phyloP scores from a whole-genome alignment of 2,329 filamentous ascomycete genomes.

The Sordariomycetes sp. region DNA sequence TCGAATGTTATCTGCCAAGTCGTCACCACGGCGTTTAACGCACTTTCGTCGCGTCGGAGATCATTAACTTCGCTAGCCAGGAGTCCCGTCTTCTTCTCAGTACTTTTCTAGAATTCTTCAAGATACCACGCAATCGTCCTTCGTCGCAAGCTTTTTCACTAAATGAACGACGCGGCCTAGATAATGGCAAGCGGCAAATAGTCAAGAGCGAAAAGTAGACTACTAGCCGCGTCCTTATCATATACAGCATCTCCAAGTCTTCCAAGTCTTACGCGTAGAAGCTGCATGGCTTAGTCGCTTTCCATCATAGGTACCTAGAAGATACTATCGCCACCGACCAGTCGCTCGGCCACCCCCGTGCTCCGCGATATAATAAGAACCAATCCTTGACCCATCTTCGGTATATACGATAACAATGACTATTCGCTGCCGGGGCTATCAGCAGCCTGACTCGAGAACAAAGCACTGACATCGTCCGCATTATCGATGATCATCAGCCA shows the following conservation, averaged over 20 bases:
- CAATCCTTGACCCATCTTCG: slow-evolving; percentile 16
- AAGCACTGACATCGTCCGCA: slow-evolving; percentile 20
- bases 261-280: too few relatives aligned
- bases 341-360: slow-evolving; percentile 10
- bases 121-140: slow-evolving; percentile 26
- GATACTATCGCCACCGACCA: slow-evolving; percentile 10
- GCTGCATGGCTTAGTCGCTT: too few relatives aligned
- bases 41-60: slow-evolving; percentile 5
- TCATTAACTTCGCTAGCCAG: slow-evolving; percentile 8
- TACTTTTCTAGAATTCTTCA: slow-evolving; percentile 15
- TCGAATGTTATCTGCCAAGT: slow-evolving; percentile 20
- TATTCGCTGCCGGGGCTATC: too few relatives aligned
- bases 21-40: slow-evolving; percentile 14
- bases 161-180: slow-evolving; percentile 23
- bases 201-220: slow-evolving; percentile 18
- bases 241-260: too few relatives aligned
- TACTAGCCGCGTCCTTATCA: slow-evolving; percentile 5
- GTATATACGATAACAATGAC: slow-evolving; percentile 14
- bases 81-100: slow-evolving; percentile 10
- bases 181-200: slow-evolving; percentile 22
- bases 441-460: too few relatives aligned
- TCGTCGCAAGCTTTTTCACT: slow-evolving; percentile 12
- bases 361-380: slow-evolving; percentile 17
- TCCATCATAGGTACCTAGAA: too few relatives aligned
- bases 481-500: slow-evolving; percentile 28